Percentiles rank a stretch among this genome's conserved stretches.
phyloP scores from a whole-genome alignment of 2,329 filamentous ascomycete species.

The Alternaria gaisen region DNA sequence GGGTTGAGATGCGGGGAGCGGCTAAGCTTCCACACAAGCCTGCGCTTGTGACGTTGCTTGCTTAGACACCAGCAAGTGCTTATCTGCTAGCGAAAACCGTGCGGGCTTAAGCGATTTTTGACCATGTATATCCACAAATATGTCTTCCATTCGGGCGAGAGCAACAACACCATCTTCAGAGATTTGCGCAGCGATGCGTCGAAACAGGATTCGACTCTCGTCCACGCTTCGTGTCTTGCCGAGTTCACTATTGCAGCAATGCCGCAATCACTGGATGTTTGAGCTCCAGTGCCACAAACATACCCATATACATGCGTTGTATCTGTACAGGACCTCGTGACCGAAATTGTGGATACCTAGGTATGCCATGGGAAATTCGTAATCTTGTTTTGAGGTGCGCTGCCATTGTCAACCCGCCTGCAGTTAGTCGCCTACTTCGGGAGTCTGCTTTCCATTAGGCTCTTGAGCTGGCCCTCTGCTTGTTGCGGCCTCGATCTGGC shows the following conservation, averaged over 20 bases:
- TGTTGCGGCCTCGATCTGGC: not conserved
- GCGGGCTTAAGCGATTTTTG: not conserved
- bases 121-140: not conserved
- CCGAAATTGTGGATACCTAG: not conserved
- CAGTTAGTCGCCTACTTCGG: not conserved
- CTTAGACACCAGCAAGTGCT: conserved; percentile 11
- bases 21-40: conserved; percentile 27
- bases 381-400: not conserved
- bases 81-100: not conserved
- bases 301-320: not conserved
- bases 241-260: not conserved
- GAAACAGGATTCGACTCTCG: not conserved
- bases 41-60: conserved; percentile 24
- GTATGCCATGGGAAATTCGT: not conserved
- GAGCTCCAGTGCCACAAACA: not conserved
- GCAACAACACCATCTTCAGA: not conserved
- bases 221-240: not conserved
- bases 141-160: not conserved
- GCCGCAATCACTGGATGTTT: not conserved
- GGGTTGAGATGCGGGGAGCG: conserved; percentile 13
- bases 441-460: not conserved
- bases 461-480: not conserved
- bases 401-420: not conserved
- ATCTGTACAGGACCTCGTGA: not conserved
- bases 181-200: not conserved